Base-by-base conservation (phyloP, 768 basidiomycete species). In the Basidioascus undulatus region DNA sequence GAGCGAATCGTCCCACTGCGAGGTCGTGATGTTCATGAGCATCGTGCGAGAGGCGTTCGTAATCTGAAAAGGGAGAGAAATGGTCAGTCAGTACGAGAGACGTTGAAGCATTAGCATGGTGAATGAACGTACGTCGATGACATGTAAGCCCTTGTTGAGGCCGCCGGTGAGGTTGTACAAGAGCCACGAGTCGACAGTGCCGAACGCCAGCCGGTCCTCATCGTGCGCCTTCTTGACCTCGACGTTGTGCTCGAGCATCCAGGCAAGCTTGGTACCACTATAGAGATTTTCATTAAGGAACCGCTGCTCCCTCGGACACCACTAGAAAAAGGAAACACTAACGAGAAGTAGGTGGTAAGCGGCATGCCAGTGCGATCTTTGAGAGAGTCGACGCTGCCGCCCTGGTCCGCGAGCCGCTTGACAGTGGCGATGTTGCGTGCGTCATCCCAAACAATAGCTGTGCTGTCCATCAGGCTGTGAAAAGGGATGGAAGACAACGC, bases 11-110 rank as follows among this genome's bases (percentile, higher is more conserved):
- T 83, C 81, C 83, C 86, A 98, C 52, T 73, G 47, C 30, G 94
- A 67, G 0, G 74, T 79, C 36, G 62, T 63, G 43, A 84, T 65
- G 55, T 89, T 80, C 59, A 89, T 70, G 39, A 94, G 70, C 37
- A 98, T 74, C 1, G 92, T 96, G 31, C 92, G 76, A 5, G 87
- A 94, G 3, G 92, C 92, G 56, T 98, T 98, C 41, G 86, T 83
- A 21, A 6, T n/a, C 15, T n/a, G n/a, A n/a, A n/a, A n/a, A n/a
- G n/a, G n/a, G n/a, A n/a, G n/a, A n/a, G n/a, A n/a, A n/a, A n/a
- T n/a, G n/a, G n/a, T n/a, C n/a, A n/a, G n/a, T n/a, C n/a, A n/a
- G n/a, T n/a, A n/a, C n/a, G n/a, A n/a, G n/a, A n/a, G n/a, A n/a
- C n/a, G n/a, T n/a, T n/a, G n/a, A n/a, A n/a, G n/a, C n/a, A n/a